phyloP scores from a whole-genome alignment of 2,329 filamentous ascomycete genomes.

The Aureobasidium lini region DNA sequence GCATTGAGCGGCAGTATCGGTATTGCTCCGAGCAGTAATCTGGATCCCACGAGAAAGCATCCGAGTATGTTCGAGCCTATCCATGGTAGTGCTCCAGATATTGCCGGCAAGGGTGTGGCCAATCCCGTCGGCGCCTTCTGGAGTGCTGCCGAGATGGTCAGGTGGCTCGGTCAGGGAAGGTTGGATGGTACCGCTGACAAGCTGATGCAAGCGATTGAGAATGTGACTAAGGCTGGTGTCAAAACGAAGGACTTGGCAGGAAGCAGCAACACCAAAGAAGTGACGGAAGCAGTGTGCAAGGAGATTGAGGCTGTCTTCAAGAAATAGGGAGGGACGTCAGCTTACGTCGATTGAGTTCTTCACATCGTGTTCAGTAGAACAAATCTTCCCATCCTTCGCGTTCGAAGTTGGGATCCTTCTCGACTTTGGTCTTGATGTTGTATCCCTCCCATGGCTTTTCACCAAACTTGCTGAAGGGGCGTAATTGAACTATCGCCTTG shows the following conservation, averaged over 20 bases:
- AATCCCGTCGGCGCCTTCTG: conserved; percentile 62
- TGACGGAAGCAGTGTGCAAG: conserved; percentile 50
- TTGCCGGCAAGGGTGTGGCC: conserved; percentile 54
- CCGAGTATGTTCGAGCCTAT: conserved; percentile 52
- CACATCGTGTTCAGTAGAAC: background rate
- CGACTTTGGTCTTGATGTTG: conserved; percentile 35
- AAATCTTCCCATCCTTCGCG: conserved; percentile 4
- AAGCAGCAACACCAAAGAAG: conserved; percentile 47
- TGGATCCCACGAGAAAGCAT: conserved; percentile 53
- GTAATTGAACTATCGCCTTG: conserved; percentile 63
- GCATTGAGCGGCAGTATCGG: conserved; percentile 60
- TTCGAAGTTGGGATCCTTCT: conserved; percentile 15
- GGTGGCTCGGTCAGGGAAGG: conserved; percentile 48
- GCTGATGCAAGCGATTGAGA: conserved; percentile 54
- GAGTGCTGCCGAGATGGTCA: conserved; percentile 62
- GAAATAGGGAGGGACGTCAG: conserved; percentile 14
- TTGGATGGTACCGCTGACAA: conserved; percentile 48
- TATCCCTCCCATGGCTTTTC: conserved; percentile 49
- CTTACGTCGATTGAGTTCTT: background rate
- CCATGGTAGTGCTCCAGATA: conserved; percentile 58
- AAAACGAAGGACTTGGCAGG: conserved; percentile 56
- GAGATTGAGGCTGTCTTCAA: conserved; percentile 42
- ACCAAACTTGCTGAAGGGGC: conserved; percentile 56
- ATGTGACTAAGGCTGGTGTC: conserved; percentile 48
- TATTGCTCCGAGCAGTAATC: conserved; percentile 59